These are phyloP conservation scores for Penicillium italicum DNA, from an alignment of 2,329 filamentous ascomycete species.

Conservation along the genomic window DNA sequence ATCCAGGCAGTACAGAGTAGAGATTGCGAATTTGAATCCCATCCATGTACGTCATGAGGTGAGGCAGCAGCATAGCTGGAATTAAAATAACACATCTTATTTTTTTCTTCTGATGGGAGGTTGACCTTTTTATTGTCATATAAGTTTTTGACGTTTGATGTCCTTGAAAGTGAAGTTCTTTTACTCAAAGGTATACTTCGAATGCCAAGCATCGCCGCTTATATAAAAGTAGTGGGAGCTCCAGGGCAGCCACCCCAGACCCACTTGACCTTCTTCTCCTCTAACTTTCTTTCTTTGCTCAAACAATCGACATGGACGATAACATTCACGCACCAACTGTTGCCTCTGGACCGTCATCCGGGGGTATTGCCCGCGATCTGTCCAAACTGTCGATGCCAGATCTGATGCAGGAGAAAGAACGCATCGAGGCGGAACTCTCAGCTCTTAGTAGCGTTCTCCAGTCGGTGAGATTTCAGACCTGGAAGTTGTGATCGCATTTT, in stretches of 20 bases:
- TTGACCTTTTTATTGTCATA: background rate
- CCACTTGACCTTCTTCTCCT: slow-evolving; percentile 20
- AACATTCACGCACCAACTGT: slow-evolving; percentile 64
- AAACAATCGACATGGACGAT: slow-evolving; percentile 60
- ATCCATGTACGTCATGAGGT: slow-evolving; percentile 26
- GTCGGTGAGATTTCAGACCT: slow-evolving; percentile 57
- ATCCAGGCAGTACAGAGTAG: slow-evolving; percentile 3
- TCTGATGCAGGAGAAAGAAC: slow-evolving; percentile 79
- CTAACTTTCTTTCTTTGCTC: slow-evolving; percentile 28
- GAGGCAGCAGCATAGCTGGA: slow-evolving; percentile 11
- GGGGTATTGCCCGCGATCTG: slow-evolving; percentile 56
- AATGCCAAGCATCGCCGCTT: slow-evolving; percentile 18
- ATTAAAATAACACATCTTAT: slow-evolving; percentile 12
- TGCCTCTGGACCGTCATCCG: slow-evolving; percentile 71
- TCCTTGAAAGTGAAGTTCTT: background rate
- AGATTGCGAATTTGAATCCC: slow-evolving; percentile 19
- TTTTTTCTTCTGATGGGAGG: background rate
- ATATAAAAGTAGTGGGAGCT: slow-evolving; percentile 10
- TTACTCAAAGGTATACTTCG: slow-evolving; percentile 1
- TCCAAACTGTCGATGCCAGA: slow-evolving; percentile 69
- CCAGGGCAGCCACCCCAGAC: slow-evolving; percentile 1
- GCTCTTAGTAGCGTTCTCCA: slow-evolving; percentile 82
- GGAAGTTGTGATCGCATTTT: background rate
- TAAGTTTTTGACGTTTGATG: background rate
- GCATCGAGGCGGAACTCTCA: slow-evolving; percentile 79